phyloP scores from a whole-genome alignment of 495 filamentous ascomycete species.

The Delitschia confertaspora region DNA sequence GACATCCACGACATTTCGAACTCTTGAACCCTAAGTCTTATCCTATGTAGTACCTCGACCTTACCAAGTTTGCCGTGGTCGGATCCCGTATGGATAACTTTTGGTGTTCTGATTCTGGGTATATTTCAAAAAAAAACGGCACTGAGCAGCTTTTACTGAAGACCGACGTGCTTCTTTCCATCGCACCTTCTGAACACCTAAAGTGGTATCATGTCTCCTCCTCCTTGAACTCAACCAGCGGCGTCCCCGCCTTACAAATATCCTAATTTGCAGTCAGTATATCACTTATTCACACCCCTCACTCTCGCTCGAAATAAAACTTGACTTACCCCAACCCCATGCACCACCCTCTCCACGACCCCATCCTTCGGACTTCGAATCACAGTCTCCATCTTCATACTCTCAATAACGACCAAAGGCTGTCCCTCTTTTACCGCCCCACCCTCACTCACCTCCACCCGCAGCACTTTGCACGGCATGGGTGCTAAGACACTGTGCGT shows the following conservation, averaged over 20 bases:
- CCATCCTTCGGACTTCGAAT: constrained; percentile 84
- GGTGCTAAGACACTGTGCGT: constrained; percentile 79
- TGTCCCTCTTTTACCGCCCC: constrained; percentile 77
- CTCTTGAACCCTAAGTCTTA: too few species aligned
- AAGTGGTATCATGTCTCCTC: too few species aligned
- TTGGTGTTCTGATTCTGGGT: too few species aligned
- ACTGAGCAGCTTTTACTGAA: too few species aligned
- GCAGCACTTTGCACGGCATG: constrained; percentile 90
- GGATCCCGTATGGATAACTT: too few species aligned
- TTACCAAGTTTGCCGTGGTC: too few species aligned
- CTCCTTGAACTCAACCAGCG: constrained; percentile 48
- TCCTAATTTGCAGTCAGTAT: constrained; percentile 35
- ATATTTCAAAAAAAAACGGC: too few species aligned
- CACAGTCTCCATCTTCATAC: constrained; percentile 99
- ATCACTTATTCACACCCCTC: background rate
- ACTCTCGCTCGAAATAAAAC: constrained; percentile 19
- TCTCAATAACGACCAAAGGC: constrained; percentile 90
- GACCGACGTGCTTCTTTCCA: too few species aligned
- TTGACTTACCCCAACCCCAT: constrained; percentile 72
- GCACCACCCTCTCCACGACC: constrained; percentile 69
- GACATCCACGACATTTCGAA: too few species aligned
- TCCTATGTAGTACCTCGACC: too few species aligned
- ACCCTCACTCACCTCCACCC: constrained; percentile 74
- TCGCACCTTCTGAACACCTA: too few species aligned
- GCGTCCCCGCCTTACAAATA: constrained; percentile 50